phyloP scores from a whole-genome alignment of 371 early-diverging fungal genomes.

The Fennellomyces sp. region DNA sequence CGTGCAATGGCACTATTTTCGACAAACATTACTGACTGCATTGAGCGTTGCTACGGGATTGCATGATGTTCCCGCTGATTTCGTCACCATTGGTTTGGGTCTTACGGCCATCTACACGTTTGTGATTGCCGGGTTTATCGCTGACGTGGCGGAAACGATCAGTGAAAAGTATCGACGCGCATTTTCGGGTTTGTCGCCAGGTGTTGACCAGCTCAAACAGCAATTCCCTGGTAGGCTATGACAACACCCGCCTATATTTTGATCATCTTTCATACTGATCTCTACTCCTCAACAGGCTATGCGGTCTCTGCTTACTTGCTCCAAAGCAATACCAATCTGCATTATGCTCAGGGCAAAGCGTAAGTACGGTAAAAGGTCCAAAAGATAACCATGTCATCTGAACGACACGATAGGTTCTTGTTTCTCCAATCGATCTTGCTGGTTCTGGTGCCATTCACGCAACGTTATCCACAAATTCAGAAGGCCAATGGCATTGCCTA shows the following conservation, averaged over 20 bases:
- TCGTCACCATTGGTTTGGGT: background rate
- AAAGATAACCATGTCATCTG: background rate
- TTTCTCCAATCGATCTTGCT: conserved; percentile 12
- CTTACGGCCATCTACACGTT: background rate
- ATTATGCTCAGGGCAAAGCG: background rate
- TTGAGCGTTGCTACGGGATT: background rate
- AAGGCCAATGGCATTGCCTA: conserved; percentile 13
- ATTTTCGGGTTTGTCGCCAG: background rate
- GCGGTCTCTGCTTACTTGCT: background rate
- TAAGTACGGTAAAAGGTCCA: background rate
- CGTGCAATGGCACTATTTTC: conserved; percentile 14
- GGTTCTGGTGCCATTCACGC: conserved; percentile 17
- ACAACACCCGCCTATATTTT: too few relatives aligned
- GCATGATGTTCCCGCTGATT: conserved; percentile 5
- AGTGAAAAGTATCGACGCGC: background rate
- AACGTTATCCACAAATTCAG: background rate
- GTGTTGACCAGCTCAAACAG: background rate
- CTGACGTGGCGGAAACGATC: background rate
- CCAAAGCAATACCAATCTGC: background rate
- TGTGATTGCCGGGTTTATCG: conserved; percentile 6
- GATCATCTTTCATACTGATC: too few relatives aligned
- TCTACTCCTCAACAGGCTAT: background rate
- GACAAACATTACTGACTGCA: conserved; percentile 6
- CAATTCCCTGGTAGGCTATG: conserved; percentile 23
- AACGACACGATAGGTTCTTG: conserved; percentile 13